These are phyloP conservation scores for Cladorrhinum sp. DNA, from an alignment of 2,329 filamentous ascomycete species.

Conservation along the genomic window DNA sequence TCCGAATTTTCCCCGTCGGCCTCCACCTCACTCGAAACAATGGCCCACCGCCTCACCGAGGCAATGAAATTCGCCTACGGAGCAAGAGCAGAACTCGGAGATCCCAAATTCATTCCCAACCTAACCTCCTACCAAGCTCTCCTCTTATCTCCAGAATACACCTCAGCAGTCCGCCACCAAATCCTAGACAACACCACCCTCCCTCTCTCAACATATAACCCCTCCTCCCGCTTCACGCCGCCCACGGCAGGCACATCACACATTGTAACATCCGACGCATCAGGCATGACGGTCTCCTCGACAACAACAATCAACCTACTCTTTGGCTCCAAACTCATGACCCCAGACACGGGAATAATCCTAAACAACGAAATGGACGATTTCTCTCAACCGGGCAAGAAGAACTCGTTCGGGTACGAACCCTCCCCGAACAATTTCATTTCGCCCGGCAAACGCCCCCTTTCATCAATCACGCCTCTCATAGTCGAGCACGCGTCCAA, in stretches of 20 bases:
- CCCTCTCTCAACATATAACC: constrained; percentile 71
- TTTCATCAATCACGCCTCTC: constrained; percentile 78
- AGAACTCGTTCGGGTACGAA: constrained; percentile 81
- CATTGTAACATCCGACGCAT: constrained; percentile 66
- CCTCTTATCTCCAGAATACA: constrained; percentile 63
- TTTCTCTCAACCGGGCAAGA: constrained; percentile 76
- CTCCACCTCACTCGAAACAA: constrained; percentile 56
- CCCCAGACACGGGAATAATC: constrained; percentile 78
- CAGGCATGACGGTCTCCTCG: constrained; percentile 72
- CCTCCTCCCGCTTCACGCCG: constrained; percentile 60
- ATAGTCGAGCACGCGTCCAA: constrained; percentile 68
- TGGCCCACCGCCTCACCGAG: constrained; percentile 80
- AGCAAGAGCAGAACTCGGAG: constrained; percentile 72
- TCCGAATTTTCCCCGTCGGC: constrained; percentile 67
- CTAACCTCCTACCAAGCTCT: constrained; percentile 60
- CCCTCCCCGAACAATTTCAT: constrained; percentile 81
- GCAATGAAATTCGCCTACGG: constrained; percentile 88
- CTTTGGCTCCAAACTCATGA: constrained; percentile 76
- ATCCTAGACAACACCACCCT: constrained; percentile 73
- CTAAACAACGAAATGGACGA: constrained; percentile 73
- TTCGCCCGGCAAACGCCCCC: constrained; percentile 72
- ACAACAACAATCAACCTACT: constrained; percentile 87
- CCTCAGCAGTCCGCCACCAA: constrained; percentile 56
- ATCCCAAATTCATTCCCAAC: constrained; percentile 69
- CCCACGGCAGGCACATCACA: constrained; percentile 74